phyloP scores from a whole-genome alignment of 441 rosid species.

The Pelargonium australe region DNA sequence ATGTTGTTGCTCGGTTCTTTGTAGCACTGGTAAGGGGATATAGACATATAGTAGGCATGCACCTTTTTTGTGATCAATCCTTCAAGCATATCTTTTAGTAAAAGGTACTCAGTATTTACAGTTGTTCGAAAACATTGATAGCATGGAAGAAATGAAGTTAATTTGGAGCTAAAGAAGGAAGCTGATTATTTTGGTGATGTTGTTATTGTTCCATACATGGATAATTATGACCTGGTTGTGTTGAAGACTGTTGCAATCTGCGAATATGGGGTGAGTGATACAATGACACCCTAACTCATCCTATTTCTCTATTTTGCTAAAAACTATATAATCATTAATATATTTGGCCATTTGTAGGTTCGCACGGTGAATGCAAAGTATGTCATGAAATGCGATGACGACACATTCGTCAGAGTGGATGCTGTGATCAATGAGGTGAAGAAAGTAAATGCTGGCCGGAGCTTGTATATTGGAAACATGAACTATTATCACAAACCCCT shows the following conservation, averaged over 20 bases:
- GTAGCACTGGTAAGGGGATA: constrained; percentile 48
- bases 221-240: constrained; percentile 66
- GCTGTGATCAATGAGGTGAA: constrained; percentile 35
- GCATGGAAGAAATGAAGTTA: constrained; percentile 63
- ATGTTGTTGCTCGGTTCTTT: constrained; percentile 18
- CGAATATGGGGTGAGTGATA: constrained; percentile 65
- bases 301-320: neutral
- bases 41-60: neutral
- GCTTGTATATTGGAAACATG: constrained; percentile 54
- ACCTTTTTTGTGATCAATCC: neutral
- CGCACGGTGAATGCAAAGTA: constrained; percentile 30
- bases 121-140: constrained; percentile 13
- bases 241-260: constrained; percentile 70
- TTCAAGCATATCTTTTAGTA: neutral
- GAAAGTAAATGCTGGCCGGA: constrained; percentile 33
- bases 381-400: constrained; percentile 26
- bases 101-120: constrained; percentile 10
- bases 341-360: constrained; percentile 31
- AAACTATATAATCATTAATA: neutral
- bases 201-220: constrained; percentile 68
- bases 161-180: constrained; percentile 58
- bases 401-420: constrained; percentile 25
- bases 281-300: neutral
- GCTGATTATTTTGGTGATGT: constrained; percentile 61
- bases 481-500: constrained; percentile 58